Evolutionary conservation across 2,329 filamentous ascomycete species (phyloP).

Genomic region (Claviceps sp.): DNA sequence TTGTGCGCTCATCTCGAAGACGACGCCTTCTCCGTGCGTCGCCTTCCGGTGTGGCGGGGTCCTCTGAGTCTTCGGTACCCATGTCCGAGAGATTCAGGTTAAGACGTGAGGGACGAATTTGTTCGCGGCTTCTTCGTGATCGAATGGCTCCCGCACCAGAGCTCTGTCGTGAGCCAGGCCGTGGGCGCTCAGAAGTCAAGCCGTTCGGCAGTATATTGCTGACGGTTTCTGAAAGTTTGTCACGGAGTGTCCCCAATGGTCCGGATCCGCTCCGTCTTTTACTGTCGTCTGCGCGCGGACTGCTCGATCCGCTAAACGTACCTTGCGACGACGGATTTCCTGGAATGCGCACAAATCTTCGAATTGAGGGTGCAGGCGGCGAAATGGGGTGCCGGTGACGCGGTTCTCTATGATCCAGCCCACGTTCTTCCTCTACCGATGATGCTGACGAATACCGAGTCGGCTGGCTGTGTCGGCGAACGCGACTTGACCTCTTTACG

Average conservation of each 20-base stretch:
- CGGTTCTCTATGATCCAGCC: slow-evolving; percentile 10
- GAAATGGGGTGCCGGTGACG: slow-evolving; percentile 14
- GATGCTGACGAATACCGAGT: slow-evolving; percentile 27
- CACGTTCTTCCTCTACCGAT: slow-evolving; percentile 30
- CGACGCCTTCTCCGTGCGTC: slow-evolving; percentile 14
- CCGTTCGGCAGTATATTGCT: slow-evolving; percentile 28
- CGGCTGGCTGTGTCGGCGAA: slow-evolving; percentile 37
- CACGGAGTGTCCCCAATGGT: slow-evolving; percentile 25
- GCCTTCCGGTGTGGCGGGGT: slow-evolving; percentile 20
- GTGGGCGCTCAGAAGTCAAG: slow-evolving; percentile 20
- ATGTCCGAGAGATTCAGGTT: slow-evolving; percentile 29
- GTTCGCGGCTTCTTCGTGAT: slow-evolving; percentile 26
- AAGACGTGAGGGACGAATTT: slow-evolving; percentile 26
- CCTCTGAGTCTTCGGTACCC: slow-evolving; percentile 23
- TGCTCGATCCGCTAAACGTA: slow-evolving; percentile 11
- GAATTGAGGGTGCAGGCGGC: slow-evolving; percentile 18
- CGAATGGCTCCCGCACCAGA: slow-evolving; percentile 19
- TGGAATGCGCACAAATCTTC: slow-evolving; percentile 19
- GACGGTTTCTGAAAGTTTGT: slow-evolving; percentile 32
- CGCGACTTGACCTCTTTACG: slow-evolving; percentile 15
- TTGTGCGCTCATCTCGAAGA: slow-evolving; percentile 14
- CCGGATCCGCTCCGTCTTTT: slow-evolving; percentile 23
- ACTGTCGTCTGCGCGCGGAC: slow-evolving; percentile 21
- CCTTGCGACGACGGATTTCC: slow-evolving; percentile 16
- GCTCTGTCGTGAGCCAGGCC: slow-evolving; percentile 22